Evolutionary conservation across 2,329 filamentous ascomycete species (phyloP), one percentile per base, ranked within the genome.

Genomic region (Botrytis galanthina): DNA sequence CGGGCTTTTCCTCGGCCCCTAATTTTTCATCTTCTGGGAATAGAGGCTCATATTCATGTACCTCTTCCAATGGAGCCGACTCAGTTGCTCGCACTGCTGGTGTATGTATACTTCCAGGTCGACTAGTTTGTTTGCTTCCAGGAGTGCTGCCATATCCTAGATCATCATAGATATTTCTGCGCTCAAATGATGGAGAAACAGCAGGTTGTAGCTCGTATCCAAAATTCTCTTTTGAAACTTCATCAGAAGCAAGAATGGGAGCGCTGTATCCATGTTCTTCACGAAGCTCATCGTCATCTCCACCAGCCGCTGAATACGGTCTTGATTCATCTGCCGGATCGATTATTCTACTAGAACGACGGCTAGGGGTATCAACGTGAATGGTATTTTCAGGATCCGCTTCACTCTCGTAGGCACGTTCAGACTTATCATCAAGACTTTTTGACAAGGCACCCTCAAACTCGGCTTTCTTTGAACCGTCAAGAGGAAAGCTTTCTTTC

Each of bases 41-140:
- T 5, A 99, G 85, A 2, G 96, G 96, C 81, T 98, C 95, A 79
- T 98, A 98, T 81, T 98, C 95, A 79, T 95, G 92, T 8, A 97
- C 93, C 79, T 97, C 92, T 78, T 97, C 94, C 14, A 97, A 84
- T 8, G 93, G 93, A 5, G 92, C 94, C 61, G 89, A 83, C 79
- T 84, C 83, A 82, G 91, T 81, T 44, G 76, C 57, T 26, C 76
- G 75, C 57, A 79, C 85, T 72, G 84, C 83, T 26, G 87, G 84
- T 10, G 86, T 83, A 63, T 91, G 89, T 59, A 90, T 84, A 80
- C 89, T 92, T 46, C 85, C 83, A 16, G 91, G 89, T 68, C 90
- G 88, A 78, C 89, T 94, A 74, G 87, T 87, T 8, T 88, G 84
- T 74, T 85, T 85, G 76, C 86, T 87, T 39, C 76, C 76, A 57